Conservation (phyloP, 768 basidiomycete genomes). For the Gloeophyllum trabeum region DNA sequence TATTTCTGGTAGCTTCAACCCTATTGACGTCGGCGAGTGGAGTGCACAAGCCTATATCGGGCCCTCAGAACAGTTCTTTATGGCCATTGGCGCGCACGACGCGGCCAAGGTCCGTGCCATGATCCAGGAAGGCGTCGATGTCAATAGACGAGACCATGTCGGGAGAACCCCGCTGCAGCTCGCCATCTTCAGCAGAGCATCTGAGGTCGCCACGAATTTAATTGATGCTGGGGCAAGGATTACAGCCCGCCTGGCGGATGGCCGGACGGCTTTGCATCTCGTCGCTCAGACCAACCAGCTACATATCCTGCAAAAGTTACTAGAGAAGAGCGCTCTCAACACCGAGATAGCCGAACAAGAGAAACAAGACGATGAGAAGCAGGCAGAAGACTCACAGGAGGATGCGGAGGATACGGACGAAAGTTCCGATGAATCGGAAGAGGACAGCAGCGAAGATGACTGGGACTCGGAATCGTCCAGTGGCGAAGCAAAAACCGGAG, state of each 20-base stretch:
- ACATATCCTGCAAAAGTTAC: constrained; percentile 33
- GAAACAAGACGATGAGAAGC: constrained; percentile 13
- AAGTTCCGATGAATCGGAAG: constrained; percentile 10
- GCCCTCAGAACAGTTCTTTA: constrained; percentile 40
- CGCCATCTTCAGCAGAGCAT: constrained; percentile 34
- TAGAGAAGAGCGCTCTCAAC: constrained; percentile 33
- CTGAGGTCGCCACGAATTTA: constrained; percentile 36
- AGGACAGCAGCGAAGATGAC: constrained; percentile 8
- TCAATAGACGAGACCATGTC: constrained; percentile 48
- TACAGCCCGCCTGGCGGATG: constrained; percentile 44
- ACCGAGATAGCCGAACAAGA: constrained; percentile 4
- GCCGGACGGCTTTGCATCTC: constrained; percentile 42
- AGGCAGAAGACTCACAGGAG: constrained; percentile 6
- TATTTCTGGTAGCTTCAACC: constrained; percentile 53
- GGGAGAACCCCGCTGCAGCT: constrained; percentile 51
- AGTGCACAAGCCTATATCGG: constrained; percentile 49
- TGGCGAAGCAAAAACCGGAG: constrained; percentile 11
- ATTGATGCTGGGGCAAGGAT: constrained; percentile 47
- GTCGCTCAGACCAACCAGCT: constrained; percentile 37
- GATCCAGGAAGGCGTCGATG: constrained; percentile 30
- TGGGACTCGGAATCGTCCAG: constrained; percentile 14
- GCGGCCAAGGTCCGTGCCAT: constrained; percentile 24
- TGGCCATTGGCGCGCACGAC: constrained; percentile 38
- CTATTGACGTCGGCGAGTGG: constrained; percentile 61
- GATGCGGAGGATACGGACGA: constrained; percentile 4